phyloP scores from a whole-genome alignment of 2,329 filamentous ascomycete genomes.

The Gnomoniopsis sp. region DNA sequence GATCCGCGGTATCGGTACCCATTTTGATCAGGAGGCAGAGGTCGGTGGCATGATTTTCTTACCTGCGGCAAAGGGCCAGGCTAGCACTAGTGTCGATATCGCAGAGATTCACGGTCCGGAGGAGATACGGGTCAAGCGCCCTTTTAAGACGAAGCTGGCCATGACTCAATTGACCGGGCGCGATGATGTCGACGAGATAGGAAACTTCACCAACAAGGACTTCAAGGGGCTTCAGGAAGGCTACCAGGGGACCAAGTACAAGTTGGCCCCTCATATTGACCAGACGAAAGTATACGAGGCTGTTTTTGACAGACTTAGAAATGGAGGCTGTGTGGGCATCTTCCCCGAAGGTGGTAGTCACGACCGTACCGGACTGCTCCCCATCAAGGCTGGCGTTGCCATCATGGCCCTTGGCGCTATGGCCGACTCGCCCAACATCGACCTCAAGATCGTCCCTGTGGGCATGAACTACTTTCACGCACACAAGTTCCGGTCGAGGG shows the following conservation, averaged over 20 bases:
- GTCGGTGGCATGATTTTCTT: slow-evolving; percentile 82
- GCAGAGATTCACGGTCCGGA: slow-evolving; percentile 74
- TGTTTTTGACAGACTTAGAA: slow-evolving; percentile 78
- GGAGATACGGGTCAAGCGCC: slow-evolving; percentile 81
- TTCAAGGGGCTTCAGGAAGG: slow-evolving; percentile 53
- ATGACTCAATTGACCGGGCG: slow-evolving; percentile 79
- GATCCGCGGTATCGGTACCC: slow-evolving; percentile 73
- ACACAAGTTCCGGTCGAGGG: slow-evolving; percentile 95
- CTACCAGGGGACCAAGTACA: slow-evolving; percentile 78
- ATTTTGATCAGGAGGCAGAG: slow-evolving; percentile 75
- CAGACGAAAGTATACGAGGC: slow-evolving; percentile 92
- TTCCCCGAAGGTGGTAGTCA: slow-evolving; percentile 97
- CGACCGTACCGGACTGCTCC: slow-evolving; percentile 85
- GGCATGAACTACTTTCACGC: slow-evolving; percentile 99
- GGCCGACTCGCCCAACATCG: slow-evolving; percentile 79
- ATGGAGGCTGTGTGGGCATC: slow-evolving; percentile 88
- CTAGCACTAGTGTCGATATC: slow-evolving; percentile 79
- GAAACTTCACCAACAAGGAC: slow-evolving; percentile 56
- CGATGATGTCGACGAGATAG: slow-evolving; percentile 66
- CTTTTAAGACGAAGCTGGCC: slow-evolving; percentile 74
- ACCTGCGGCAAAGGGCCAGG: slow-evolving; percentile 74
- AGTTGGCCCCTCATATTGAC: slow-evolving; percentile 88
- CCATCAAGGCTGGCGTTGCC: slow-evolving; percentile 92
- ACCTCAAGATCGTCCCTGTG: slow-evolving; percentile 90
- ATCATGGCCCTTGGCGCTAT: slow-evolving; percentile 95